Evolutionary conservation across 2,329 filamentous ascomycete genomes (phyloP), one percentile per base, ranked within the genome.

Genomic region (Aaosphaeria arxii): DNA sequence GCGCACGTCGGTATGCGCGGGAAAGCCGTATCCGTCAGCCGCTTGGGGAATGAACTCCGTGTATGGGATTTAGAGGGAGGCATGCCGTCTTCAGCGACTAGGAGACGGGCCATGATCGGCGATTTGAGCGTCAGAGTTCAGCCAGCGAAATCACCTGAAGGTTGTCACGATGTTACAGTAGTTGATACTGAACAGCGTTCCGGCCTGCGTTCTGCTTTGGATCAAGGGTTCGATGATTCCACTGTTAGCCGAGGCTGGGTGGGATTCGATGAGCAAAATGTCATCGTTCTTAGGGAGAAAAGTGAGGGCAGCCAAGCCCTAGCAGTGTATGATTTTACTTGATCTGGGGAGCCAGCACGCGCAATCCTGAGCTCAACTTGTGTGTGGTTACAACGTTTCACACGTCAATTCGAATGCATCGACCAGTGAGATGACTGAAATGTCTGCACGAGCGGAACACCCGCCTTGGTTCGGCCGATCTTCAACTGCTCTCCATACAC

Each of bases 1-100:
- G 90, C 89, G 6, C 86, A 95, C 61, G 89, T 96, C 46, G 91
- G 88, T 13, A 83, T 87, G 40, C 83, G 88, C 35, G 91, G 91
- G 13, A 95, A 91, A 69, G 91, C 91, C 0, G 88, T 96, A 4
- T 95, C 89, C n/a, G 86, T 96, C 44, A 94, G 88, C 70, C 79
- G 80, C 17, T 78, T 83, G n/a, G 91, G 90, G 30, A 85, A 78
- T 40, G 77, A 80, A 52, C 59, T 80, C 7, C 83, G 91, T 5
- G 84, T 96, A 5, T 96, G 91, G 91, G 90, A 96, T 61, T 78
- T 96, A 1, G 91, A 96, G 70, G 87, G 87, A 5, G 79, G 87
- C 4, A 77, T 80, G 43, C 72, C 75, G 1, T 78, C 78, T 4
- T 64, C 69, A 5, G 58, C 73, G 1, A 58, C 56, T 13, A 71